Percentiles rank a stretch among this genome's conserved stretches.
Conservation (phyloP, 1,284 basidiomycete genomes). For the Pholiota adiposa region DNA sequence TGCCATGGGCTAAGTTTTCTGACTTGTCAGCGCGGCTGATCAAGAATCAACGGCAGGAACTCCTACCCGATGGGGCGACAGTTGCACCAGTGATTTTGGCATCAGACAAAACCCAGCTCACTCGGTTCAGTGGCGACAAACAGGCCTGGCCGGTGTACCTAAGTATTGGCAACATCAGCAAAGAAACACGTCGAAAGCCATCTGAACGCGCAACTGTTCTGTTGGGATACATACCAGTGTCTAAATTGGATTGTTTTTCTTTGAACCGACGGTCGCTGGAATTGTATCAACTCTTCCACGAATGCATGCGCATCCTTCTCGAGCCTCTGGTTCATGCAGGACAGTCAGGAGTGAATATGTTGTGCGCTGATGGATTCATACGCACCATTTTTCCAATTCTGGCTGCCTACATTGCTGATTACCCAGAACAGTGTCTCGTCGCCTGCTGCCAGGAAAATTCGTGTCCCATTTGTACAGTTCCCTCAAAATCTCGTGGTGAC, state of each 20-base stretch:
- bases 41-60: slow-evolving; percentile 21
- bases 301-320: background rate
- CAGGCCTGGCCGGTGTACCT: slow-evolving; percentile 4
- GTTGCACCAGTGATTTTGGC: slow-evolving; percentile 39
- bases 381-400: background rate
- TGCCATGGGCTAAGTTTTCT: too few relatives aligned
- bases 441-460: slow-evolving; percentile 10
- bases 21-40: slow-evolving; percentile 21
- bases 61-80: slow-evolving; percentile 32
- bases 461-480: slow-evolving; percentile 33
- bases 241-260: background rate
- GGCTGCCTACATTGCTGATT: background rate
- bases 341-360: background rate
- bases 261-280: background rate
- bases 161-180: background rate
- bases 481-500: slow-evolving; percentile 21
- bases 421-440: slow-evolving; percentile 1
- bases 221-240: background rate
- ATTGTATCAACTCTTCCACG: background rate
- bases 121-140: background rate
- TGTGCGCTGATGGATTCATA: background rate
- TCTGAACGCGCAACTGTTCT: background rate
- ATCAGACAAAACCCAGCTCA: slow-evolving; percentile 29
- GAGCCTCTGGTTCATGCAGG: background rate
- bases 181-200: background rate